Percentiles rank a stretch among this genome's conserved stretches.
Conservation (phyloP, 2,329 filamentous ascomycete species). For the Helicocarpus griseus region DNA sequence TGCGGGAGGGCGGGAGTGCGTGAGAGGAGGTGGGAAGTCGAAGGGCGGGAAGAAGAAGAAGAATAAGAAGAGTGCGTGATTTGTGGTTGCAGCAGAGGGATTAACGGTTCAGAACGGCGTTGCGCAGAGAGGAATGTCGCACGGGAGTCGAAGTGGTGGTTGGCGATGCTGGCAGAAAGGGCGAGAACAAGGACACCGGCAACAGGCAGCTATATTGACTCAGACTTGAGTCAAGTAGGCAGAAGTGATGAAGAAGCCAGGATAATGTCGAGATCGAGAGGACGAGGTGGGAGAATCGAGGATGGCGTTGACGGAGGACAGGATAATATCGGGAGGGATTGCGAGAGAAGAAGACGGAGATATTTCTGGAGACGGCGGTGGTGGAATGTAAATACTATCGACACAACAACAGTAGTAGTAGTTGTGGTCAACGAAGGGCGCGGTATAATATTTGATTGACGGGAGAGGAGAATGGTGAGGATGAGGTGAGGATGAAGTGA, state of each 20-base stretch:
- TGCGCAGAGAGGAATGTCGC: background rate
- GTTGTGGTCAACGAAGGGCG: no score
- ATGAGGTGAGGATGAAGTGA: background rate
- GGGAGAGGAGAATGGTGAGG: background rate
- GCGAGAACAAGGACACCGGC: background rate
- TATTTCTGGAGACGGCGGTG: no score
- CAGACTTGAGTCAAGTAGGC: conserved; percentile 5
- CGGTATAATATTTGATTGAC: background rate
- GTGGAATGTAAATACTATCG: no score
- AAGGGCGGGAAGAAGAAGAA: background rate
- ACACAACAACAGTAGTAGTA: no score
- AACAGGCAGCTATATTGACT: background rate
- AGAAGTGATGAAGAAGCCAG: no score
- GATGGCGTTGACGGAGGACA: conserved; percentile 10
- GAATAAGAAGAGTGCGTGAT: no score
- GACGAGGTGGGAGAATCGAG: background rate
- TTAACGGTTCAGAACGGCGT: background rate
- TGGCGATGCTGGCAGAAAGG: background rate
- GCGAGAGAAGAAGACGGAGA: no score
- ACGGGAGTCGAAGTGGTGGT: conserved; percentile 1
- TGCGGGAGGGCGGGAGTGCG: background rate
- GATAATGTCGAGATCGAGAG: background rate
- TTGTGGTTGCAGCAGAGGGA: background rate
- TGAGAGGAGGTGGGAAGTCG: background rate
- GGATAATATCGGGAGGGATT: no score